Base-by-base conservation (phyloP, 352 stramenopile genomes). In the Pythium chondricola region DNA sequence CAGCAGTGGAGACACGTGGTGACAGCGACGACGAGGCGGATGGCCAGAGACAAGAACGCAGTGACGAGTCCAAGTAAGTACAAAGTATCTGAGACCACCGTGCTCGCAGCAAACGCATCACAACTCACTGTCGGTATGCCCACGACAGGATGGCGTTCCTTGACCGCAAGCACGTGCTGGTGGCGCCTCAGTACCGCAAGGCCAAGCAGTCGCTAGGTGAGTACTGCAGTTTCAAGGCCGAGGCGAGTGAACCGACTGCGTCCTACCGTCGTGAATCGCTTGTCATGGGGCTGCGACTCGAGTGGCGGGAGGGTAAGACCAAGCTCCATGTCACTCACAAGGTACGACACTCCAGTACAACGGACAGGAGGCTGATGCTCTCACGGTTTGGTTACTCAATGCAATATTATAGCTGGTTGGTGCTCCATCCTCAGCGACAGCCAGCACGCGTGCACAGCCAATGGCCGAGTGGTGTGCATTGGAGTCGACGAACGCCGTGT, bases 291-390 rank as follows among this genome's bases (percentile, higher is more conserved):
- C 56, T 88, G 31, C 71, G 77, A 10, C 67, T 84, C n/a, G 80
- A 91, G 55, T 89, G 74, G 74, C 53, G 72, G 25, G 64, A 86
- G 48, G 80, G 63, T 6, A 69, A 69, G 41, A 83, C 75, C 7
- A 83, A 85, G 42, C 56, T 91, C 8, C 49, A 74, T 10, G 55
- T 80, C 4, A 67, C 60, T 26, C 73, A 91, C 41, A 83, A 88
- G 71, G 76, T 86, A 45, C 30, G n/a, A n/a, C n/a, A n/a, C n/a
- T n/a, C n/a, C n/a, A n/a, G 48, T 31, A n/a, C 16, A 35, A 29
- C 2, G 22, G n/a, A n/a, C n/a, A n/a, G n/a, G n/a, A n/a, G n/a
- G n/a, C n/a, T n/a, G n/a, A n/a, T n/a, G n/a, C n/a, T n/a, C n/a
- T n/a, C n/a, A n/a, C n/a, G n/a, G n/a, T n/a, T 7, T 20, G 9